Conservation (phyloP, 2,329 filamentous ascomycete species). For the Paracorniculantispora psalliotae region DNA sequence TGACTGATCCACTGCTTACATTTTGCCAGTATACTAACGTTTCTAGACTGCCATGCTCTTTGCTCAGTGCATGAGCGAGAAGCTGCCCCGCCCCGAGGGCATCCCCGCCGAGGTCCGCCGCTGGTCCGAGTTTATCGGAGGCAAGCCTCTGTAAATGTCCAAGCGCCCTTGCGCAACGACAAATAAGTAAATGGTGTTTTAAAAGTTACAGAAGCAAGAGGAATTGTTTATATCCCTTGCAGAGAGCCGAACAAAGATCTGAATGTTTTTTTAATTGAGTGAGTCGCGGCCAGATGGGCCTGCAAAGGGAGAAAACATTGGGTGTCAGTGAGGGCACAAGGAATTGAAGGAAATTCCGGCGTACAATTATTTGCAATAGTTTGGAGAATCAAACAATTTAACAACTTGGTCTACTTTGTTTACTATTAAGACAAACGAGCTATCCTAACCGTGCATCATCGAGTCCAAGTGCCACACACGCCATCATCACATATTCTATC, state of each 20-base stretch:
- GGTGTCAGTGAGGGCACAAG: not conserved
- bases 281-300: not conserved
- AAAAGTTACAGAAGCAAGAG: not conserved
- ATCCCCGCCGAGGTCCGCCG: slow-evolving; percentile 86
- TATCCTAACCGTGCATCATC: too few species aligned
- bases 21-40: slow-evolving; percentile 15
- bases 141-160: slow-evolving; percentile 64
- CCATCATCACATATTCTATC: too few species aligned
- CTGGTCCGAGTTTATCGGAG: slow-evolving; percentile 94
- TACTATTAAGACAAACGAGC: too few species aligned
- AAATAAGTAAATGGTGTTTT: not conserved
- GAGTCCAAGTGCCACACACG: too few species aligned
- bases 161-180: not conserved
- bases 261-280: not conserved
- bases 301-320: not conserved
- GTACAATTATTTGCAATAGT: not conserved
- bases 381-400: not conserved
- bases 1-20: not conserved
- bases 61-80: slow-evolving; percentile 94
- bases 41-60: slow-evolving; percentile 87
- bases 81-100: slow-evolving; percentile 81
- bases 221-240: not conserved
- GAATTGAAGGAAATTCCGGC: not conserved
- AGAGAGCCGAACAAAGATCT: not conserved
- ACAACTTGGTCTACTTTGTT: too few species aligned